These are phyloP conservation scores for Colletotrichum tofieldiae DNA, from an alignment of 2,329 filamentous ascomycete genomes.

Conservation along the genomic window DNA sequence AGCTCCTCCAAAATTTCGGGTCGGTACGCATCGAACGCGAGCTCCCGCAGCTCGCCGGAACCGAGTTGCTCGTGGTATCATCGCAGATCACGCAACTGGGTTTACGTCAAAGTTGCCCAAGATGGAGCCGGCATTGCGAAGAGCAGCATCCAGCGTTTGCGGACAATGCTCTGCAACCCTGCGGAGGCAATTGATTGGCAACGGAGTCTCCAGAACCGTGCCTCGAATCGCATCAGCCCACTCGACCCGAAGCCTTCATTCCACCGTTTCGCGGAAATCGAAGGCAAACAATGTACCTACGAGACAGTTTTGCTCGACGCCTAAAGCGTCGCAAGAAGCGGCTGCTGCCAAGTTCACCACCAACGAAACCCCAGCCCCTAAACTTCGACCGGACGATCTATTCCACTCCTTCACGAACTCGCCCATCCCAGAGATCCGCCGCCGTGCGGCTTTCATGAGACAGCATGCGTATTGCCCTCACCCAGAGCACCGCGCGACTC, in stretches of 20 bases:
- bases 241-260: conserved; percentile 50
- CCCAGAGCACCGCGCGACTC: conserved; percentile 85
- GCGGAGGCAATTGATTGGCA: conserved; percentile 42
- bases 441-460: conserved; percentile 90
- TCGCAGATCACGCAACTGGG: conserved; percentile 19
- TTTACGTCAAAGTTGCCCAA: not conserved
- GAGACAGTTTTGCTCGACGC: conserved; percentile 52
- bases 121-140: conserved; percentile 46
- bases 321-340: conserved; percentile 48
- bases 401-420: conserved; percentile 95
- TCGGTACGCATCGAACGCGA: not conserved
- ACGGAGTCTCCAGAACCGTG: conserved; percentile 15
- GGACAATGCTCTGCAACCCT: conserved; percentile 44
- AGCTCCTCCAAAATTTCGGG: conserved; percentile 43
- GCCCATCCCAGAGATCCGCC: conserved; percentile 88
- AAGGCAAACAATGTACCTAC: conserved; percentile 42
- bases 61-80: not conserved
- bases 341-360: conserved; percentile 46
- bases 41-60: conserved; percentile 11
- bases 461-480: conserved; percentile 96
- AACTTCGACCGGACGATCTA: conserved; percentile 82
- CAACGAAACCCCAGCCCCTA: conserved; percentile 47
- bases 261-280: conserved; percentile 42
- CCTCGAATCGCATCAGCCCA: conserved; percentile 47
- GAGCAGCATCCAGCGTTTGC: conserved; percentile 46